These are phyloP conservation scores for Liquidambar formosana DNA, from an alignment of 164 flowering plant species.

Conservation along the genomic window DNA sequence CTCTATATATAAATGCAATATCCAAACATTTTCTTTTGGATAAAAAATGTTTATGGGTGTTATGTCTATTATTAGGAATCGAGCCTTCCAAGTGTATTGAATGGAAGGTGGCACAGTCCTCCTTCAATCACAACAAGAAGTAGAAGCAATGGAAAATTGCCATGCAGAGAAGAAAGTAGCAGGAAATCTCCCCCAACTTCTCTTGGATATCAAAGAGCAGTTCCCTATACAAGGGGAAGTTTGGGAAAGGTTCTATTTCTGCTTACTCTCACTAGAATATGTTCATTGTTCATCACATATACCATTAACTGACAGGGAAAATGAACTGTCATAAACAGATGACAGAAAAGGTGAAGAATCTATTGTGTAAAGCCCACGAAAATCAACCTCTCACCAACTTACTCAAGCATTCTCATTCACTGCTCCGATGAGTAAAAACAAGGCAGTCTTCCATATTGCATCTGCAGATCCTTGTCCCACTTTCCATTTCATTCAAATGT, in stretches of 20 bases:
- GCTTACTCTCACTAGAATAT: not conserved
- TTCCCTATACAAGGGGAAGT: constrained; percentile 54
- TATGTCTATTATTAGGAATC: constrained; percentile 53
- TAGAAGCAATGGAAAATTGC: constrained; percentile 32
- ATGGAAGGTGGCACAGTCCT: constrained; percentile 27
- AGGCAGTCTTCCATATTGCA: too few relatives aligned
- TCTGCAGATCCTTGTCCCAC: too few relatives aligned
- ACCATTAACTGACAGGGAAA: not conserved
- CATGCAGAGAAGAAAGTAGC: constrained; percentile 42
- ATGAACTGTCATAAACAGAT: constrained; percentile 32
- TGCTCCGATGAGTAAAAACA: constrained; percentile 38
- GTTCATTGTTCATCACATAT: not conserved
- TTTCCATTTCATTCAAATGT: too few relatives aligned
- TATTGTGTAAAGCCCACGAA: constrained; percentile 49
- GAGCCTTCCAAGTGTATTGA: constrained; percentile 41
- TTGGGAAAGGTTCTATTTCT: constrained; percentile 47
- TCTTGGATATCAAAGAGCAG: constrained; percentile 42
- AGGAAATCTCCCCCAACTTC: constrained; percentile 63
- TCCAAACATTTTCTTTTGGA: not conserved
- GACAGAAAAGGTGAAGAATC: constrained; percentile 53
- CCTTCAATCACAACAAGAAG: constrained; percentile 51
- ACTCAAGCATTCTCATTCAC: constrained; percentile 59
- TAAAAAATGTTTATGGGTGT: not conserved
- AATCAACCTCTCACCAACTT: constrained; percentile 41
- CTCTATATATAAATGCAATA: not conserved